Evolutionary conservation across 2,329 filamentous ascomycete genomes (phyloP), one percentile per base, ranked within the genome.

Genomic region (Fusarium tricinctum): DNA sequence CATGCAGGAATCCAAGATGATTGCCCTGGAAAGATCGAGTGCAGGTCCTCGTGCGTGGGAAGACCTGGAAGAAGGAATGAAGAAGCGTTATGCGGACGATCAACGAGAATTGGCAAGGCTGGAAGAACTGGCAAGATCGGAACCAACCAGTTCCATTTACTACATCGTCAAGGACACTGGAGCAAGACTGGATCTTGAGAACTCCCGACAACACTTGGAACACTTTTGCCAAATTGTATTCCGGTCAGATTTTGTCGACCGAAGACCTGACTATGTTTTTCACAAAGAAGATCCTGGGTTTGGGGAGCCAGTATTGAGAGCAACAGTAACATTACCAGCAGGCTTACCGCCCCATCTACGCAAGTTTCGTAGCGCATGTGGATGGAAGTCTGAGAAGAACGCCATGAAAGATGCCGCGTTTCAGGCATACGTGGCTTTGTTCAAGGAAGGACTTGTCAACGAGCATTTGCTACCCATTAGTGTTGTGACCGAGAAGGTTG

Each of bases 371-470:
- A 73, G 78, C 17, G 56, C 65, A 13, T 58, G 42, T 1, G 47
- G 76, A n/a, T 97, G 94, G 94, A 78, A 70, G 13, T 92, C 89
- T 0, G 90, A 96, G 73, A 86, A 84, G 58, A 89, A 88, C 69
- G 93, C 94, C 0, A 89, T 84, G 69, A 93, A 91, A 74, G 95
- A 97, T 77, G 93, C 91, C 1, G 91, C 93, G 0, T 96, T 97
- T 64, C 87, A 92, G 73, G 92, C 94, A 1, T 97, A 94, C 74
- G 79, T 87, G 22, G 83, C 83, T 7, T 82, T 98, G 0, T 89
- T 95, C 74, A 71, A 86, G 9, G 90, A 86, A 26, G 91, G 91
- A 0, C 81, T 97, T 7, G 78, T 98, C 2, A 94, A 92, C 64
- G 87, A 97, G 15, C 85, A 97, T 71, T 79, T 97, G 0, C 82